phyloP scores from a whole-genome alignment of 106 monocot species.

The Dendrobium officinale region DNA sequence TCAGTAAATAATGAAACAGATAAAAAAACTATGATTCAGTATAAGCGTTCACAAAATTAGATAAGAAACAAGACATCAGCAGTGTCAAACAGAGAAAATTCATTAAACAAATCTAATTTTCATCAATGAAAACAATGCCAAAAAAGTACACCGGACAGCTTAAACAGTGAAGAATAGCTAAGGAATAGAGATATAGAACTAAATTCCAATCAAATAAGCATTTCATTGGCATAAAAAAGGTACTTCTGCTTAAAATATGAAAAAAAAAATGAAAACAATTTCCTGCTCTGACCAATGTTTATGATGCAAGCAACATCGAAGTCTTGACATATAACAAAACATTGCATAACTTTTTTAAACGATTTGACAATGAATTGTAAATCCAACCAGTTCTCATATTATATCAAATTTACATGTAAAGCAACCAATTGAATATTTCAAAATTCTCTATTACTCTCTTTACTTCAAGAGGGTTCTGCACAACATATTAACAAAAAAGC shows the following conservation, averaged over 20 bases:
- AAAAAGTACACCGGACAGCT: background rate
- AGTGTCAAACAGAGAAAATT: background rate
- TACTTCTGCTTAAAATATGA: background rate
- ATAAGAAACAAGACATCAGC: background rate
- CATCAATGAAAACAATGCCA: too few relatives aligned
- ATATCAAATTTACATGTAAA: background rate
- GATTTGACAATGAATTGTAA: background rate
- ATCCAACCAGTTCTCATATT: background rate
- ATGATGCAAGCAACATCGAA: background rate
- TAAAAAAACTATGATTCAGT: background rate
- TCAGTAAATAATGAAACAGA: background rate
- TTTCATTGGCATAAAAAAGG: background rate
- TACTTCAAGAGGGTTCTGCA: background rate
- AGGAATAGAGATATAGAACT: background rate
- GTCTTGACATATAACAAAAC: background rate
- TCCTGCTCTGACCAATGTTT: background rate
- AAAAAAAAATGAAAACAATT: background rate
- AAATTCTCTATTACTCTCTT: background rate
- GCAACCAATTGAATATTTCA: background rate
- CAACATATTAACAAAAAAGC: background rate
- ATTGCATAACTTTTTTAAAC: background rate
- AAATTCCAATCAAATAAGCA: background rate
- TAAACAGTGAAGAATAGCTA: background rate
- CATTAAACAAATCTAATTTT: background rate
- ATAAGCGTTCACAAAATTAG: background rate